Percentiles rank a stretch among this genome's conserved stretches.
Evolutionary conservation across 768 basidiomycete species (phyloP).

Genomic region (Melanogaster broomeanus): DNA sequence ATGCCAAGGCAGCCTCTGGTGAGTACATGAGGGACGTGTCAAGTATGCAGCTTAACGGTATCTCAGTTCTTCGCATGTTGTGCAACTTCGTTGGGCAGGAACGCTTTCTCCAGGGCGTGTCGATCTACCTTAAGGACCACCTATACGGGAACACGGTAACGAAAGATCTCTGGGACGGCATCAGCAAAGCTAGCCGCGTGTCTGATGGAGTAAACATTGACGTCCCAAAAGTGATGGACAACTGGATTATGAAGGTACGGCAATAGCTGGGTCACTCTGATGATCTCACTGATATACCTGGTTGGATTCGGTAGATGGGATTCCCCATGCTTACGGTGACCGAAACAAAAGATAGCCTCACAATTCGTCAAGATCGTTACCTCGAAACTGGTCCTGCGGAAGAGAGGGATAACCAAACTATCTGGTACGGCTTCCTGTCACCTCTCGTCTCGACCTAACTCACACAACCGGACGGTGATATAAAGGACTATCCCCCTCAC

Average conservation of each 20-base stretch:
- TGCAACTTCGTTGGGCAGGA: conserved; percentile 88
- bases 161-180: conserved; percentile 85
- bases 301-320: conserved; percentile 50
- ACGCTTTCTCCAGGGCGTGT: conserved; percentile 83
- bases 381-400: conserved; percentile 80
- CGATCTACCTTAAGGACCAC: conserved; percentile 87
- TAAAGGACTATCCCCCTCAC: conserved; percentile 80
- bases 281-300: background rate
- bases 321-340: conserved; percentile 90
- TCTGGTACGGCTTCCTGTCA: conserved; percentile 56
- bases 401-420: conserved; percentile 82
- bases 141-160: conserved; percentile 86
- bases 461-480: background rate
- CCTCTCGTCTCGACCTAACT: background rate
- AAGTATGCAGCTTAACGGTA: background rate
- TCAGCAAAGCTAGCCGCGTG: conserved; percentile 67
- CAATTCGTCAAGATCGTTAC: conserved; percentile 89
- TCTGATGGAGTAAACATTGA: conserved; percentile 43
- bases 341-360: conserved; percentile 71
- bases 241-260: conserved; percentile 81
- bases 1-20: conserved; percentile 84
- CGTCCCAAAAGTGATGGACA: conserved; percentile 80
- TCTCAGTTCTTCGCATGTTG: conserved; percentile 88
- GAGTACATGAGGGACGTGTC: conserved; percentile 9
- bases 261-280: background rate